Percentiles rank a stretch among this genome's conserved stretches.
Conservation (phyloP, 805 yeast species). For the Metschnikowia dekortorum region DNA sequence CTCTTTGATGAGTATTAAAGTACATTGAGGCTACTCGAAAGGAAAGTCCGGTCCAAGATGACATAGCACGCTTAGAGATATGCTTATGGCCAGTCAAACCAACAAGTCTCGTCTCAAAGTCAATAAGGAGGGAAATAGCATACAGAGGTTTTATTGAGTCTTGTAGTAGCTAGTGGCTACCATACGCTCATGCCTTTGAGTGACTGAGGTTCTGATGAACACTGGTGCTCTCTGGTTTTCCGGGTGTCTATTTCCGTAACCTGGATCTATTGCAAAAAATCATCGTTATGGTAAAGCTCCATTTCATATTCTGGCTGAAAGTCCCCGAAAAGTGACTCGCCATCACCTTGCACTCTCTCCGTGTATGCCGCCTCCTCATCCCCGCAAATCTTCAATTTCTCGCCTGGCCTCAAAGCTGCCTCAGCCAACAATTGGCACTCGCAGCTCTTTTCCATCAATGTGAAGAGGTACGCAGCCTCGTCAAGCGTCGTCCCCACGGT, state of each 20-base stretch:
- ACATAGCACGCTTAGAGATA: too few species aligned
- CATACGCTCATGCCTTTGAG: too few species aligned
- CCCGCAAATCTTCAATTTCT: constrained; percentile 39
- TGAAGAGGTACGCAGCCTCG: constrained; percentile 67
- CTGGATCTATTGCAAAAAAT: constrained; percentile 18
- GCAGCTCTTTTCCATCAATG: constrained; percentile 60
- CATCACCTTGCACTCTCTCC: constrained; percentile 53
- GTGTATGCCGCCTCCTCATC: constrained; percentile 69
- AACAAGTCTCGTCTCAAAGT: too few species aligned
- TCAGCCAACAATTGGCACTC: constrained; percentile 64
- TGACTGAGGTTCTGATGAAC: too few species aligned
- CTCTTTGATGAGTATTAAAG: too few species aligned
- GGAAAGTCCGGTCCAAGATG: too few species aligned
- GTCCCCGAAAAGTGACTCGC: constrained; percentile 65
- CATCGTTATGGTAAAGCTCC: constrained; percentile 22
- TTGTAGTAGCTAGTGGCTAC: too few species aligned
- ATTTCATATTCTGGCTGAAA: constrained; percentile 66
- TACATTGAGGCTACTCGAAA: too few species aligned
- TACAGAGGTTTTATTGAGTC: too few species aligned
- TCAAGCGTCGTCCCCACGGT: constrained; percentile 70
- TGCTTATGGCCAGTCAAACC: too few species aligned
- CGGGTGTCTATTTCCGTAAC: neutral
- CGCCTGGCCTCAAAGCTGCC: constrained; percentile 43
- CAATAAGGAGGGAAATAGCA: too few species aligned
- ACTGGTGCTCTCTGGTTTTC: too few species aligned